Percentiles rank a stretch among this genome's conserved stretches.
Conservation (phyloP, 805 yeast species). For the Saturnispora hagleri region DNA sequence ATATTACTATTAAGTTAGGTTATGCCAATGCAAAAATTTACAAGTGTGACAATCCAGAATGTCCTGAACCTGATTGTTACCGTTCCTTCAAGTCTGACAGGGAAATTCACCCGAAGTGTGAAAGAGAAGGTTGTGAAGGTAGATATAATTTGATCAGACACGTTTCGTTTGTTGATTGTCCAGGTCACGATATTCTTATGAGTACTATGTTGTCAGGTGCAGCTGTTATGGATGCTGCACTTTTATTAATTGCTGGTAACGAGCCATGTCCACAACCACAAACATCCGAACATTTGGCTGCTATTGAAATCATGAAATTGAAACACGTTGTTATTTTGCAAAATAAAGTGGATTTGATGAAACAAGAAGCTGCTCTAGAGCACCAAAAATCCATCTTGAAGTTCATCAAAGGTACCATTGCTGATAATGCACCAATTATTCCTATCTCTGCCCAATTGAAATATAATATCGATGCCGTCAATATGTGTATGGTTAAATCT, state of each 20-base stretch:
- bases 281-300: constrained; percentile 98
- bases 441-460: constrained; percentile 98
- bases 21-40: constrained; percentile 98
- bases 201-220: constrained; percentile 99
- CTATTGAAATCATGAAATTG: constrained; percentile 97
- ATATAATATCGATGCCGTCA: constrained; percentile 97
- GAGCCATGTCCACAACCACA: constrained; percentile 99
- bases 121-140: constrained; percentile 79
- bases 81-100: constrained; percentile 89
- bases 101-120: constrained; percentile 90
- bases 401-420: constrained; percentile 95
- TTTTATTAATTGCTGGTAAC: constrained; percentile 92
- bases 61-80: constrained; percentile 94
- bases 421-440: constrained; percentile 98
- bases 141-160: constrained; percentile 89
- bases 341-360: constrained; percentile 97
- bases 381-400: constrained; percentile 88
- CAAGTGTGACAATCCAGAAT: constrained; percentile 74
- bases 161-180: constrained; percentile 98
- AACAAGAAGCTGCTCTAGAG: constrained; percentile 92
- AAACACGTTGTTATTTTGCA: constrained; percentile 93
- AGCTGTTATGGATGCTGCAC: constrained; percentile 99
- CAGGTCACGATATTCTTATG: constrained; percentile 99
- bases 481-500: constrained; percentile 88
- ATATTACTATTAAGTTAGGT: constrained; percentile 96